Percentiles rank a stretch among this genome's conserved stretches.
Conservation (phyloP, 768 basidiomycete genomes). For the Grammothele lineata region DNA sequence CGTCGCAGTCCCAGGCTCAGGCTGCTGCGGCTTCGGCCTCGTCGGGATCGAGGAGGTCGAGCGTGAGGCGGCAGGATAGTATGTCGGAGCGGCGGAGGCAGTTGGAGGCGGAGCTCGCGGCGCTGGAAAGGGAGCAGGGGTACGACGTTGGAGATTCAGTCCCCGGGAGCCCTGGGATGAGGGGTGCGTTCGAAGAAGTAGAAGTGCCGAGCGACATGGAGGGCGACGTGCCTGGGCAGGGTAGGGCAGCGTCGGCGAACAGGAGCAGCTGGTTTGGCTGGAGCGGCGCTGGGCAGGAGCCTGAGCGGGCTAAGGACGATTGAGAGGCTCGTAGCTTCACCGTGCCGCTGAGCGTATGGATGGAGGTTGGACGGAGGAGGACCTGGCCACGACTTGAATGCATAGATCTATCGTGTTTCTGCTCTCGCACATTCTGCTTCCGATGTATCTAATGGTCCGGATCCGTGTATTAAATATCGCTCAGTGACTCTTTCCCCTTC, state of each 20-base stretch:
- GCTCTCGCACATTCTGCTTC: too few relatives aligned
- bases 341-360: too few relatives aligned
- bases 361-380: too few relatives aligned
- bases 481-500: too few relatives aligned
- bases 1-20: slow-evolving; percentile 9
- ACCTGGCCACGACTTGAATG: too few relatives aligned
- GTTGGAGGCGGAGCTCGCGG: slow-evolving; percentile 56
- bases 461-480: too few relatives aligned
- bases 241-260: slow-evolving; percentile 30
- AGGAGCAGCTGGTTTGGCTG: slow-evolving; percentile 63
- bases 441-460: too few relatives aligned
- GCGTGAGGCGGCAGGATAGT: too few relatives aligned
- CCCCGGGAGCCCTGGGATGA: slow-evolving; percentile 32
- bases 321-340: too few relatives aligned
- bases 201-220: slow-evolving; percentile 70
- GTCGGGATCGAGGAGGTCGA: slow-evolving; percentile 16
- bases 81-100: slow-evolving; percentile 46
- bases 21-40: neutral
- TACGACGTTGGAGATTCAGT: slow-evolving; percentile 31
- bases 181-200: slow-evolving; percentile 54
- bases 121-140: slow-evolving; percentile 28
- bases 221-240: slow-evolving; percentile 39
- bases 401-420: too few relatives aligned
- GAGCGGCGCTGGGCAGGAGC: slow-evolving; percentile 34
- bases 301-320: slow-evolving; percentile 53